Evolutionary conservation across 768 basidiomycete genomes (phyloP).

Genomic region (Exidia glandulosa): DNA sequence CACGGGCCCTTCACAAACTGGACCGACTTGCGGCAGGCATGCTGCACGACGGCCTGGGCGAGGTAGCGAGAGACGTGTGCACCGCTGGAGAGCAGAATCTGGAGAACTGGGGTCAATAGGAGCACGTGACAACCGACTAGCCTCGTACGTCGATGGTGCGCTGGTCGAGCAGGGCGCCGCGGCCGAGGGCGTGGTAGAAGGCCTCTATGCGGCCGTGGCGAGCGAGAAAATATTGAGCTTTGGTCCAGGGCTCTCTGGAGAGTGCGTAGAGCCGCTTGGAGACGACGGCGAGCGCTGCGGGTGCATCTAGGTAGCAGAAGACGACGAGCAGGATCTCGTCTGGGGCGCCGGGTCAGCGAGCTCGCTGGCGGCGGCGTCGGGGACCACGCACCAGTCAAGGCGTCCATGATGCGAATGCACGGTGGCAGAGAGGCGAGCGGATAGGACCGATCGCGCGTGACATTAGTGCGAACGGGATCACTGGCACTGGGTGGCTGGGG

Average conservation of each 20-base stretch:
- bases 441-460: background rate
- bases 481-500: background rate
- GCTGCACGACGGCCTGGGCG: constrained; percentile 65
- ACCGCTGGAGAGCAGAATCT: constrained; percentile 67
- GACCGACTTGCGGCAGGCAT: constrained; percentile 60
- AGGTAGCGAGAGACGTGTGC: constrained; percentile 73
- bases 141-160: constrained; percentile 57
- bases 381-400: background rate
- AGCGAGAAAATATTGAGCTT: constrained; percentile 66
- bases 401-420: background rate
- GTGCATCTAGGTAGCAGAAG: constrained; percentile 61
- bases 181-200: constrained; percentile 56
- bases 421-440: background rate
- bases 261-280: constrained; percentile 51
- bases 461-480: background rate
- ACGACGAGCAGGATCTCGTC: constrained; percentile 64
- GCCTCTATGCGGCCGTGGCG: constrained; percentile 42
- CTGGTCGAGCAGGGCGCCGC: constrained; percentile 53
- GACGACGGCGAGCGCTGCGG: constrained; percentile 43
- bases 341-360: constrained; percentile 8
- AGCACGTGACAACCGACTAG: constrained; percentile 10
- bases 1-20: constrained; percentile 69
- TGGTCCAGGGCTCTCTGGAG: constrained; percentile 62
- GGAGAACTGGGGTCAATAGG: constrained; percentile 8
- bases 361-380: background rate